Conservation (phyloP, 495 filamentous ascomycete species). For the Lepraria neglecta region DNA sequence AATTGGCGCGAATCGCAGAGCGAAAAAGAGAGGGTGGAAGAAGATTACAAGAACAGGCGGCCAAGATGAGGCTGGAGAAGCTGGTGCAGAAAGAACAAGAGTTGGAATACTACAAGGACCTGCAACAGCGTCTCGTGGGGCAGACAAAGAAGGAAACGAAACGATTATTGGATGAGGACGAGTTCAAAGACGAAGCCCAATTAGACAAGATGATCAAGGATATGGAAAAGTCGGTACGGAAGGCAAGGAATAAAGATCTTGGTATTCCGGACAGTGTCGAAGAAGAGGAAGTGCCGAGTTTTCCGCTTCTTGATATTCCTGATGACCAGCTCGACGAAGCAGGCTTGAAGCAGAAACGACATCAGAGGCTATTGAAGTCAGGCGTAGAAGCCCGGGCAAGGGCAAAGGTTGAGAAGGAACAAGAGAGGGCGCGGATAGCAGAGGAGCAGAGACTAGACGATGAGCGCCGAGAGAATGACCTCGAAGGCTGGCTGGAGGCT, state of each 20-base stretch:
- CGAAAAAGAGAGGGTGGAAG: conserved; percentile 88
- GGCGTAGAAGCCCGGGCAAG: conserved; percentile 87
- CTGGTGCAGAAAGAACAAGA: conserved; percentile 93
- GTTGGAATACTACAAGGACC: conserved; percentile 82
- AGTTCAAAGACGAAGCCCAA: conserved; percentile 80
- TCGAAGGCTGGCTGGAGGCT: conserved; percentile 81
- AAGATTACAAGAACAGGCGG: conserved; percentile 88
- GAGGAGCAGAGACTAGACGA: conserved; percentile 77
- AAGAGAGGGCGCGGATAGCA: conserved; percentile 72
- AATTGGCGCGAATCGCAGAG: conserved; percentile 80
- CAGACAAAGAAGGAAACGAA: conserved; percentile 83
- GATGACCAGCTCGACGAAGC: conserved; percentile 93
- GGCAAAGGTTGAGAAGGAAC: conserved; percentile 91
- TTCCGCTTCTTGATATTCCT: conserved; percentile 79
- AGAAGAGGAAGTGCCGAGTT: conserved; percentile 67
- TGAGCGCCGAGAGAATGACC: conserved; percentile 73
- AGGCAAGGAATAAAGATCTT: conserved; percentile 84
- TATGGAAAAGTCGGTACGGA: conserved; percentile 78
- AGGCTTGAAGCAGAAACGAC: conserved; percentile 77
- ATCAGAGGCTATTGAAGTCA: conserved; percentile 85
- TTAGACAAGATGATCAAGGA: conserved; percentile 78
- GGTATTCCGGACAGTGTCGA: conserved; percentile 76
- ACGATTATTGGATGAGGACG: conserved; percentile 77
- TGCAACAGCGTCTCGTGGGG: conserved; percentile 60
- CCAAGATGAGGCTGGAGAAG: conserved; percentile 91